A percentile compares a stretch with the other conserved stretches of the same genome.
Evolutionary conservation across 176 grass and related monocot genomes (phyloP).

Genomic region (Hyparrhenia diplandra): DNA sequence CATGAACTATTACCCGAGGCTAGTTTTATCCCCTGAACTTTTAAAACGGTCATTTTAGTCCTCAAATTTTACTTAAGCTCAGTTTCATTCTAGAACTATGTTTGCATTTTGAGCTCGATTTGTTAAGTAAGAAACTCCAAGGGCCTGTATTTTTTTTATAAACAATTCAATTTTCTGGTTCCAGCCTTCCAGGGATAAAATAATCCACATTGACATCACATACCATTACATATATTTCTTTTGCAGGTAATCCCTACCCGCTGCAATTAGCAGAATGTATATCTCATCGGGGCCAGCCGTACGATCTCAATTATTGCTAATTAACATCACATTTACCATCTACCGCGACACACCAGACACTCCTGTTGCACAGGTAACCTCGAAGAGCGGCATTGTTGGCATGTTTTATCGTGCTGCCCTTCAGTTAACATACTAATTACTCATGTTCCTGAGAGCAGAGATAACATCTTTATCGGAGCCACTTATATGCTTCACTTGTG

Average conservation of each 20-base stretch:
- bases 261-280: neutral
- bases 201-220: neutral
- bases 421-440: neutral
- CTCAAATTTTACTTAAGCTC: too few relatives aligned
- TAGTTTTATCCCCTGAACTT: too few relatives aligned
- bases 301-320: neutral
- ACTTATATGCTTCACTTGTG: constrained; percentile 48
- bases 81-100: too few relatives aligned
- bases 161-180: neutral
- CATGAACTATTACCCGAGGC: too few relatives aligned
- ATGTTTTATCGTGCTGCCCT: neutral
- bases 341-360: neutral
- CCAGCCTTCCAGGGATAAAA: neutral
- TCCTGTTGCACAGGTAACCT: neutral
- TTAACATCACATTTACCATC: neutral
- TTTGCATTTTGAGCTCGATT: too few relatives aligned
- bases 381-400: neutral
- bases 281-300: neutral
- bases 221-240: neutral
- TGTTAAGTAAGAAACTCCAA: neutral
- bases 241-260: neutral
- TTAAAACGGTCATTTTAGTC: too few relatives aligned
- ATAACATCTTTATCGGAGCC: neutral
- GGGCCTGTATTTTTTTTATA: neutral
- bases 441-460: neutral